A percentile compares a stretch with the other conserved stretches of the same genome.
phyloP scores from a whole-genome alignment of 2,329 filamentous ascomycete genomes.

The Paraphaeosphaeria minitans region DNA sequence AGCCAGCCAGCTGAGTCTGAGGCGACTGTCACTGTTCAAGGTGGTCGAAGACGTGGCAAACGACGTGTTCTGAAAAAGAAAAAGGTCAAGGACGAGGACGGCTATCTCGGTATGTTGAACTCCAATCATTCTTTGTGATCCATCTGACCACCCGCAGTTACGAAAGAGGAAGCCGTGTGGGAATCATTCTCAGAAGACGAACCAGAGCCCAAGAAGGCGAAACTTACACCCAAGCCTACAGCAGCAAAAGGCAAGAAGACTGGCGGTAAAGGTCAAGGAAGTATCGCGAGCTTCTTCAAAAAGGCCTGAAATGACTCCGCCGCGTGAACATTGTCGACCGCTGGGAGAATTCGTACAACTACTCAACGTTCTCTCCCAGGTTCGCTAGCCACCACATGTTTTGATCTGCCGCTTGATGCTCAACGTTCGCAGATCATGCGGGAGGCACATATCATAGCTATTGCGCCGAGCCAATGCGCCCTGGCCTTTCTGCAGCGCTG shows the following conservation, averaged over 20 bases:
- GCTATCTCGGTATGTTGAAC: slow-evolving; percentile 74
- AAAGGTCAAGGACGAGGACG: slow-evolving; percentile 84
- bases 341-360: not conserved
- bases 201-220: slow-evolving; percentile 62
- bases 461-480: not conserved
- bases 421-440: slow-evolving; percentile 1
- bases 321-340: not conserved
- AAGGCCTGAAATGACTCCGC: slow-evolving; percentile 63
- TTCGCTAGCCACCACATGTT: not conserved
- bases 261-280: slow-evolving; percentile 67
- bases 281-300: slow-evolving; percentile 89
- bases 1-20: slow-evolving; percentile 32
- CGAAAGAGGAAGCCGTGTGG: slow-evolving; percentile 82
- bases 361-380: not conserved
- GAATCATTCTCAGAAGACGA: slow-evolving; percentile 95
- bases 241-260: slow-evolving; percentile 60
- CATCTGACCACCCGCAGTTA: slow-evolving; percentile 63
- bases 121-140: not conserved
- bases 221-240: slow-evolving; percentile 44
- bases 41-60: slow-evolving; percentile 74
- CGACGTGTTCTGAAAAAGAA: slow-evolving; percentile 86
- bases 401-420: not conserved
- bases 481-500: not conserved
- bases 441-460: not conserved
- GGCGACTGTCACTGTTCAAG: slow-evolving; percentile 56